Base-by-base conservation (phyloP, 1,284 basidiomycete genomes). In the Ustilago trichophora region DNA sequence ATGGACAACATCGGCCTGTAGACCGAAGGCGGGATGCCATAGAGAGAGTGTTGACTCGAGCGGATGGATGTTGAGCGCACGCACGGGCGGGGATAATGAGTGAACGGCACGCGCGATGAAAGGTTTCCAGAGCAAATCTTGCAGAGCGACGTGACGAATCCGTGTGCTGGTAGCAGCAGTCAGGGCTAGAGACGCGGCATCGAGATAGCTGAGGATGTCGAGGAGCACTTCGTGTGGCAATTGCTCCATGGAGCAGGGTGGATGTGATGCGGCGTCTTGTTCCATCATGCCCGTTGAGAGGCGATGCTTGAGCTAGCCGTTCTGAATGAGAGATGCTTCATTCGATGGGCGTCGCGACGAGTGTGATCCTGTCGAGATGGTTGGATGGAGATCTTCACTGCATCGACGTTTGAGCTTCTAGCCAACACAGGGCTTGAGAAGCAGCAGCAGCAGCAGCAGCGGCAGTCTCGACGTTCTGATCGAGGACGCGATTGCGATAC, bases 11-110 rank as follows among this genome's bases (percentile, higher is more conserved):
- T 60, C 53, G 18, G 53, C 52, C 36, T 60, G 64, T 18, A 60
- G 26, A 21, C 63, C 63, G 33, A 56, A 62, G n/a, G 49, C 53
- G 21, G 64, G 64, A 53, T 67, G 57, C 64, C 64, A 67, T 4
- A 58, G 46, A 6, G 65, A 58, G 3, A 57, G 40, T 3, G 49
- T 21, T 8, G 65, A 63, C 27, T 52, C 50, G 49, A 62, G 46
- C 2, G 54, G 49, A 19, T 68, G 57, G 11, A 68, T 49, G 38
- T 41, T 21, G 7, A 53, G 35, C 2, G 37, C 49, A 13, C 19
- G 26, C 2, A 58, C 57, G 1, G 65, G 65, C 6, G 65, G 65
- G 27, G 58, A 63, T 4, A 60, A 21, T 6, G 35, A 34, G 27
- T 50, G 33, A 24, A 68, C n/a, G 22, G 58, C 54, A 22, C 40